These are phyloP conservation scores for Gloeopeniophorella convolvens DNA, from an alignment of 768 basidiomycete genomes.

Conservation along the genomic window DNA sequence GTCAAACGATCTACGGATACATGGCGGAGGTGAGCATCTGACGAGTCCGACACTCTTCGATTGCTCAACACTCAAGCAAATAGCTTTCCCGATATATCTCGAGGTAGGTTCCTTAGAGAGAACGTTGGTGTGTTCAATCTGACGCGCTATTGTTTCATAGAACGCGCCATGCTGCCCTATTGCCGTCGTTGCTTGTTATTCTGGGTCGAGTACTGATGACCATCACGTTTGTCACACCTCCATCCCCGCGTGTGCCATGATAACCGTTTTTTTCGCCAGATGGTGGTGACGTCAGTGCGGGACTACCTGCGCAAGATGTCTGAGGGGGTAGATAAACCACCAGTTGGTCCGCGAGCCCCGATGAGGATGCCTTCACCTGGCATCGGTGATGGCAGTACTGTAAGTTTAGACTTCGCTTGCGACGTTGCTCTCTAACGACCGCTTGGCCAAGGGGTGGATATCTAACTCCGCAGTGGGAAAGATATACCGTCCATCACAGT, in stretches of 20 bases:
- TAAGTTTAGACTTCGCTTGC: conserved; percentile 3
- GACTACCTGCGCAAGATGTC: conserved; percentile 63
- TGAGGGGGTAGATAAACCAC: conserved; percentile 19
- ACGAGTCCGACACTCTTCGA: too few species aligned
- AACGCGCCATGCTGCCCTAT: conserved; percentile 82
- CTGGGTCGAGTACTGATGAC: conserved; percentile 75
- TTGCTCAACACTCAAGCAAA: not conserved
- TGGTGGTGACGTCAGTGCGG: conserved; percentile 56
- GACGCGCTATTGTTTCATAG: too few species aligned
- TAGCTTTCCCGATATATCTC: conserved; percentile 83
- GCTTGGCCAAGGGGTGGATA: conserved; percentile 13
- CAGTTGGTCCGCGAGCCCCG: conserved; percentile 5
- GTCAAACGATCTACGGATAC: conserved; percentile 55
- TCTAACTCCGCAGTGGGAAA: conserved; percentile 15
- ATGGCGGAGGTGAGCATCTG: conserved; percentile 64
- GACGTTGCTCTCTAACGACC: not conserved
- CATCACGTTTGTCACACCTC: conserved; percentile 49
- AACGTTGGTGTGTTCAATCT: too few species aligned
- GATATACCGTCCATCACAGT: conserved; percentile 18
- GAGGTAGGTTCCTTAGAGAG: too few species aligned
- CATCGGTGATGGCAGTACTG: conserved; percentile 13
- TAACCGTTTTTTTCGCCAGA: conserved; percentile 32
- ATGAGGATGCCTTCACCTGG: conserved; percentile 21
- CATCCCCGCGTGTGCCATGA: not conserved
- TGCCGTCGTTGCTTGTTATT: conserved; percentile 71